A percentile compares a stretch with the other conserved stretches of the same genome.
phyloP scores from a whole-genome alignment of 2,329 filamentous ascomycete genomes.

The Pleurostoma richardsiae region DNA sequence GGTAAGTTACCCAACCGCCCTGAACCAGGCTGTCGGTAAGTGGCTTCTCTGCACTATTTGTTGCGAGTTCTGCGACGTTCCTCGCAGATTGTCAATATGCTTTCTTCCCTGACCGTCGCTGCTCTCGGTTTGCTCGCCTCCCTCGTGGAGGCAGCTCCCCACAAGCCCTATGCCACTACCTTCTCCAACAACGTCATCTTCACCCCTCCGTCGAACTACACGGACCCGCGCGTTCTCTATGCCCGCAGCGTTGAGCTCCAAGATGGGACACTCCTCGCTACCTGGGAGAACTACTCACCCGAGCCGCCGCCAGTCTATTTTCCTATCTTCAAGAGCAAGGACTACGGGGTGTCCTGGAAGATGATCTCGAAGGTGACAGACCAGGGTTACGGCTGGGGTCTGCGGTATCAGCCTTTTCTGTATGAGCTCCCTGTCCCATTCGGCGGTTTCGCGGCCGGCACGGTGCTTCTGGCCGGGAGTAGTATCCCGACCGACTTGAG shows the following conservation, averaged over 20 bases:
- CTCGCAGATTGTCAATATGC: not conserved
- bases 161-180: not conserved
- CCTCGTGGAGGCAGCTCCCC: not conserved
- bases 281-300: constrained; percentile 52
- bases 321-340: constrained; percentile 47
- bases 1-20: not conserved
- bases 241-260: constrained; percentile 36
- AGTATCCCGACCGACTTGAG: constrained; percentile 52
- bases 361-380: constrained; percentile 60
- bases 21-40: not conserved
- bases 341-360: constrained; percentile 55
- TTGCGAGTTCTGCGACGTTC: not conserved
- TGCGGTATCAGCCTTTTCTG: constrained; percentile 66
- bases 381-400: constrained; percentile 57
- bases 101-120: not conserved
- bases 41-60: not conserved
- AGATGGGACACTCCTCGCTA: constrained; percentile 43
- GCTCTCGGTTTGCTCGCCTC: not conserved
- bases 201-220: constrained; percentile 36
- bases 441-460: constrained; percentile 55
- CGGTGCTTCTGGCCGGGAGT: constrained; percentile 57
- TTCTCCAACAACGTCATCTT: constrained; percentile 27
- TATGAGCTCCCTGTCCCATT: constrained; percentile 56
- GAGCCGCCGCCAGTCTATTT: constrained; percentile 51
- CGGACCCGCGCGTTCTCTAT: constrained; percentile 36